Conservation (phyloP, 108 stramenopile genomes). For the Fragilaria crotonensis region DNA sequence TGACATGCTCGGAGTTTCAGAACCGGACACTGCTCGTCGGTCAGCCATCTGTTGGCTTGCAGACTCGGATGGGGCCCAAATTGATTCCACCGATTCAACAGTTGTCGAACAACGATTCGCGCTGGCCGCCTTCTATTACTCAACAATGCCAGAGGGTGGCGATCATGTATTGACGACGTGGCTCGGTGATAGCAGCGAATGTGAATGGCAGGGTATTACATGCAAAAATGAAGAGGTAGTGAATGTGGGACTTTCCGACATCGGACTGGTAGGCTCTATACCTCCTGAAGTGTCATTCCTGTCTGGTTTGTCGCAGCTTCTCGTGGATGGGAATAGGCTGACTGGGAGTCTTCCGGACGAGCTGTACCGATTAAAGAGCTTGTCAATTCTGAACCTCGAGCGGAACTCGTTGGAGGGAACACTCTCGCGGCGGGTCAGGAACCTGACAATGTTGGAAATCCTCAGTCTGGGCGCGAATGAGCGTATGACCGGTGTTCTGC, state of each 20-base stretch:
- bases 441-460: neutral
- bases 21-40: neutral
- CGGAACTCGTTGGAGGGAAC: neutral
- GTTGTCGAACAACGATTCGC: neutral
- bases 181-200: neutral
- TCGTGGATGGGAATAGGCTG: neutral
- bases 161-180: neutral
- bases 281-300: neutral
- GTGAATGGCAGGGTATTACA: neutral
- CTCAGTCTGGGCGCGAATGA: neutral
- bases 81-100: neutral
- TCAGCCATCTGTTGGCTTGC: neutral
- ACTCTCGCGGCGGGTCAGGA: neutral
- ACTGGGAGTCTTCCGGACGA: neutral
- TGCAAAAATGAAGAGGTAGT: neutral
- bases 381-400: neutral
- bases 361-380: neutral
- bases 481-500: neutral
- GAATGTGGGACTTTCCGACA: neutral
- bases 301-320: neutral
- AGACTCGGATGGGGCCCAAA: neutral
- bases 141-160: neutral
- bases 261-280: neutral
- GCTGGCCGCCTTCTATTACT: neutral
- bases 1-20: neutral